These are phyloP conservation scores for Candida suzukii DNA, from an alignment of 805 yeast species.

Conservation along the genomic window DNA sequence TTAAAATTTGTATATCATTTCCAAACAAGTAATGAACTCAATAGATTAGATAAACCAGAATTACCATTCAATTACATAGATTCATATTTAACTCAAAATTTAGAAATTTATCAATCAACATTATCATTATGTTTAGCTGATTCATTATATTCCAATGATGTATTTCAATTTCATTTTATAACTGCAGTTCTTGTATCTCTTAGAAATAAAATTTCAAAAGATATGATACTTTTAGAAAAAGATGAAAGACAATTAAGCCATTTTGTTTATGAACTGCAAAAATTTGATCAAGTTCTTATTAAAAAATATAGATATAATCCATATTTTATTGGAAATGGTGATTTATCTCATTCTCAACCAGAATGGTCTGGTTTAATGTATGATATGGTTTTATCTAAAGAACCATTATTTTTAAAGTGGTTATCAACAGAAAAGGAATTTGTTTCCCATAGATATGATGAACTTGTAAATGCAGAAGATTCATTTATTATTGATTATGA, in stretches of 20 bases:
- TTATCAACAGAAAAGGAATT: constrained; percentile 43
- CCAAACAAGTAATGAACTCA: constrained; percentile 45
- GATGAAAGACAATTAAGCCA: constrained; percentile 50
- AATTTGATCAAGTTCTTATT: constrained; percentile 47
- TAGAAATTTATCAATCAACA: constrained; percentile 21
- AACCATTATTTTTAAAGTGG: constrained; percentile 37
- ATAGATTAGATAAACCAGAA: constrained; percentile 62
- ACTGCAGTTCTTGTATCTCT: constrained; percentile 40
- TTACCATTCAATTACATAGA: constrained; percentile 54
- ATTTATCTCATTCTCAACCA: constrained; percentile 11
- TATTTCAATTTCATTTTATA: constrained; percentile 32
- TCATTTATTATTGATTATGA: constrained; percentile 59
- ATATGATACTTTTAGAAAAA: constrained; percentile 17
- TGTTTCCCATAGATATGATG: constrained; percentile 45
- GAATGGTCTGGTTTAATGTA: constrained; percentile 22
- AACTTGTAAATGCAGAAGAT: constrained; percentile 38
- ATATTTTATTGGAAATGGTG: constrained; percentile 5
- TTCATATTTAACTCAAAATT: constrained; percentile 28
- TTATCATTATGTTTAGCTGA: constrained; percentile 21
- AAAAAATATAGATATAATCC: constrained; percentile 38
- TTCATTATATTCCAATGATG: constrained; percentile 8
- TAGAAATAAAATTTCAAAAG: constrained; percentile 31
- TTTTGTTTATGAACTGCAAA: constrained; percentile 47
- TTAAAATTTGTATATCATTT: constrained; percentile 57
- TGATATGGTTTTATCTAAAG: constrained; percentile 20